Evolutionary conservation across 441 rosid species (phyloP), one percentile per base, ranked within the genome.

Genomic region (Syzygium malaccense): DNA sequence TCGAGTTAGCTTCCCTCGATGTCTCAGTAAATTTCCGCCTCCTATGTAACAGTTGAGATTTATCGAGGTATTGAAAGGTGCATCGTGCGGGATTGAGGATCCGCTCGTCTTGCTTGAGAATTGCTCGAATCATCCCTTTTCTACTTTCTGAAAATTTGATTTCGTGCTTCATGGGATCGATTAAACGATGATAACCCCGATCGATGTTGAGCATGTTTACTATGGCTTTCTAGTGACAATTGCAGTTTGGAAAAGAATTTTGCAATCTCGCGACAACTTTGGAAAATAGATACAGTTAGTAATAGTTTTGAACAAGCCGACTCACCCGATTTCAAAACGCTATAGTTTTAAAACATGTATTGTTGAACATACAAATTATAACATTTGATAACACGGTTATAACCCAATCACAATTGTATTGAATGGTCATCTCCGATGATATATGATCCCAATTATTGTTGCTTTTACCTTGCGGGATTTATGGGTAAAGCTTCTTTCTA

Each of bases 81-180:
- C 17, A 53, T 5, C 17, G 55, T 4, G 19, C 0, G 6, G 7
- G 7, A 53, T 53, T 5, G 1, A 14, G 17, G 14, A 17, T 62
- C 28, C 1, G 11, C 33, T n/a, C n/a, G 1, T 7, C 7, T n/a
- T 0, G 28, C 14, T n/a, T 2, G 18, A 0, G 68, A 62, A 62
- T 62, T 6, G 33, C 18, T 62, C 33, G 15, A 14, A n/a, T n/a
- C 7, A 6, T 60, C 4, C 8, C 28, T 26, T 28, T 8, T 60
- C 30, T 60, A 14, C 68, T 60, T 60, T 60, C 32, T 62, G 13
- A 6, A 14, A 14, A 3, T 62, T n/a, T 0, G 18, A n/a, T n/a
- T 64, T 4, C 1, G 1, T 30, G 4, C 8, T 15, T 15, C 37
- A 4, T 2, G 4, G 8, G 23, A 15, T 9, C 23, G 0, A 17